These are phyloP conservation scores for Neurospora sp. DNA, from an alignment of 495 filamentous ascomycete species.

Conservation along the genomic window DNA sequence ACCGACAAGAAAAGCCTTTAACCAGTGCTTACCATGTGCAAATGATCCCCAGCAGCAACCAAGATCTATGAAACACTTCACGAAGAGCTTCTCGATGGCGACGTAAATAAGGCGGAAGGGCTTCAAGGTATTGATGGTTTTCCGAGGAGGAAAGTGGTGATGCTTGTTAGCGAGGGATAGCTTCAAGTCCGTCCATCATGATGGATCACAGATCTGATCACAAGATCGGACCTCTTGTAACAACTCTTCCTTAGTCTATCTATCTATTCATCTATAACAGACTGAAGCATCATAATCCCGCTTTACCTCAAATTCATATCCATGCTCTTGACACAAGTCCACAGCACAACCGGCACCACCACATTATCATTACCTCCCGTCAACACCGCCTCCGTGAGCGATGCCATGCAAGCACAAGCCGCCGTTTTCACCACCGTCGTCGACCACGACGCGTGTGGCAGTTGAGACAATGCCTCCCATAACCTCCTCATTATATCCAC, in stretches of 20 bases:
- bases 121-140: neutral
- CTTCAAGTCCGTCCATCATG: neutral
- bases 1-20: too few relatives aligned
- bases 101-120: neutral
- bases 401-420: conserved; percentile 68
- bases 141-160: neutral
- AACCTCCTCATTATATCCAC: conserved; percentile 2
- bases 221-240: neutral
- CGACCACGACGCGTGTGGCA: conserved; percentile 21
- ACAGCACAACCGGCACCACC: conserved; percentile 87
- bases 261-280: neutral
- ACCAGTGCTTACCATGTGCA: too few relatives aligned
- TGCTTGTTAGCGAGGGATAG: neutral
- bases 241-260: neutral
- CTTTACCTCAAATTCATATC: conserved; percentile 29
- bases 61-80: neutral
- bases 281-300: neutral
- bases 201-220: neutral
- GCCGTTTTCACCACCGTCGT: conserved; percentile 46
- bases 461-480: neutral
- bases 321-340: conserved; percentile 76
- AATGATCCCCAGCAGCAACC: too few relatives aligned
- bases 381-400: conserved; percentile 86
- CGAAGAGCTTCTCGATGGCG: neutral
- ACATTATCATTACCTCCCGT: conserved; percentile 99